Evolutionary conservation across 2,329 filamentous ascomycete species (phyloP), one percentile per base, ranked within the genome.

Genomic region (Penicillium hesseltinei): DNA sequence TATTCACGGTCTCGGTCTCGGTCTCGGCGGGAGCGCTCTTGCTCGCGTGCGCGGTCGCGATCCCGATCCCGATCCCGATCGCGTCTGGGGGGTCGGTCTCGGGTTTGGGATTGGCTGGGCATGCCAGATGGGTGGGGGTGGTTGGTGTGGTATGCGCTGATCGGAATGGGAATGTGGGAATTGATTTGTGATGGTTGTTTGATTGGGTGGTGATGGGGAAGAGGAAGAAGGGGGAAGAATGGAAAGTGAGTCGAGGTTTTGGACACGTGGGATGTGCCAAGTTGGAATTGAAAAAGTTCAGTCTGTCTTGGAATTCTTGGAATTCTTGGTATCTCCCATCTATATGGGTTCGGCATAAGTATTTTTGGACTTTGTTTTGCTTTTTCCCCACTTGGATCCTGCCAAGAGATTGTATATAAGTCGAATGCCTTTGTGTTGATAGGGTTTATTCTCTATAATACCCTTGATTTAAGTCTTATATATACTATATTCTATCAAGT

Each of bases 51-150:
- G 44, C 46, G 62, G 19, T 63, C 58, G 43, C 67, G 54, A 27
- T 27, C 25, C 62, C 67, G 59, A 17, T 46, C 44, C n/a, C 46
- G 33, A 6, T 62, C 65, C 61, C 69, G 72, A 61, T 73, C 71
- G 44, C 72, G 70, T 60, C 68, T 72, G 57, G 66, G 68, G 38
- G 70, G 69, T 54, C 72, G 66, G 51, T 45, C 62, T 65, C 51
- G 69, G 71, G 71, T 13, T 25, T 33, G 25, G 36, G 40, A 36
- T 17, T 46, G 31, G 45, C 45, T 36, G 17, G 31, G 45, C 45
- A 48, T 48, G 45, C 45, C 45, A 48, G 45, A 25, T 48, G 15
- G 21, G 45, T 21, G 45, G 31, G 29, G 45, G 29, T 27, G 13
- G 11, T 46, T 46, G 44, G 15, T 53, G 31, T 29, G n/a, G 25